These are phyloP conservation scores for Rhizomucor pusillus DNA, from an alignment of 371 early-diverging fungal genomes.

Conservation along the genomic window DNA sequence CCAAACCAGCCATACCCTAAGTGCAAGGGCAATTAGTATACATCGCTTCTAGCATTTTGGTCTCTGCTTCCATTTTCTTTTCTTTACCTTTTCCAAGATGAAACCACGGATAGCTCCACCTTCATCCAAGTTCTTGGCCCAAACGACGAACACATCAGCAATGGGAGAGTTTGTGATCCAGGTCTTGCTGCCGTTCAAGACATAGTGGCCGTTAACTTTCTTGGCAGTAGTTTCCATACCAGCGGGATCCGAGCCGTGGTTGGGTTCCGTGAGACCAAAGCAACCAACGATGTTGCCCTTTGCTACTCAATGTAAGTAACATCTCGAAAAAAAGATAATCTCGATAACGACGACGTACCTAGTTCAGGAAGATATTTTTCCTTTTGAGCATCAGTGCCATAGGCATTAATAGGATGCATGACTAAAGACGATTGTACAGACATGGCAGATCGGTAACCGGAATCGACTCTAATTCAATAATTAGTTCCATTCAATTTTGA, in stretches of 20 bases:
- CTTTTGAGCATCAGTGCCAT: conserved; percentile 89
- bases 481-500: background rate
- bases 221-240: conserved; percentile 92
- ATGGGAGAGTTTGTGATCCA: conserved; percentile 99
- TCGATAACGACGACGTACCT: conserved; percentile 43
- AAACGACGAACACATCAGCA: conserved; percentile 97
- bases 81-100: conserved; percentile 79
- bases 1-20: conserved; percentile 82
- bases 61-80: background rate
- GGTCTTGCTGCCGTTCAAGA: conserved; percentile 91
- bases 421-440: conserved; percentile 97
- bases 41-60: too few relatives aligned
- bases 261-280: conserved; percentile 97
- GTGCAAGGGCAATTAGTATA: background rate
- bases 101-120: conserved; percentile 92
- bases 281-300: conserved; percentile 87
- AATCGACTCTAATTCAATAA: conserved; percentile 71
- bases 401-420: conserved; percentile 97
- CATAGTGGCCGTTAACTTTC: conserved; percentile 74
- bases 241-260: conserved; percentile 96
- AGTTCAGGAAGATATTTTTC: conserved; percentile 91
- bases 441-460: conserved; percentile 98
- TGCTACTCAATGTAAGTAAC: too few relatives aligned
- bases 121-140: conserved; percentile 89
- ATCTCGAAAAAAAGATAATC: background rate